Evolutionary conservation across 257 asterid genomes (phyloP).

Genomic region (Primulina eburnea): DNA sequence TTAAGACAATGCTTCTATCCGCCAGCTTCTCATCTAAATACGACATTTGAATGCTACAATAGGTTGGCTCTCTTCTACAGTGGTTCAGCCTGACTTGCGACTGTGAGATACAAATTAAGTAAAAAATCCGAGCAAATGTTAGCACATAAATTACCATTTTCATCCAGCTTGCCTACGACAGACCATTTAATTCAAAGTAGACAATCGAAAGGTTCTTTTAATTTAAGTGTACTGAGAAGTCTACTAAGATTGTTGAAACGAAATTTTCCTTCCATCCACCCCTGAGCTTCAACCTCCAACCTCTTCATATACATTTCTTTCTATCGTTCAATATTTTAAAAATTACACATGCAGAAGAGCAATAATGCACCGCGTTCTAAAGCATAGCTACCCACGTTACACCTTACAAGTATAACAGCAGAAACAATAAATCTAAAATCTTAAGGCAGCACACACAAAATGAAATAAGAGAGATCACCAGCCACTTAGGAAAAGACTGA

Average conservation of each 20-base stretch:
- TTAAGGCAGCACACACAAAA: not conserved
- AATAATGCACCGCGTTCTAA: not conserved
- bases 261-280: not conserved
- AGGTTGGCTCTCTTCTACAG: conserved; percentile 33
- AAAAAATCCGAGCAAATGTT: not conserved
- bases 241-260: not conserved
- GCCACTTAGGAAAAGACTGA: not conserved
- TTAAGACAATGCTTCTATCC: conserved; percentile 38
- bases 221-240: not conserved
- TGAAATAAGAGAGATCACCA: not conserved
- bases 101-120: conserved; percentile 32
- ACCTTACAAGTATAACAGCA: not conserved
- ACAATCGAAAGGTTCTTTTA: not conserved
- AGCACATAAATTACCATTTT: not conserved
- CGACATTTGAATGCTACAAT: conserved; percentile 53
- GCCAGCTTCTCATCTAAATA: conserved; percentile 48
- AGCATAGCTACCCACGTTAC: not conserved
- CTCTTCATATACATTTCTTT: too few relatives aligned
- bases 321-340: not conserved
- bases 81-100: conserved; percentile 36
- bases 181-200: too few relatives aligned
- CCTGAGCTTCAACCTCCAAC: not conserved
- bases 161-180: not conserved
- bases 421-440: too few relatives aligned
- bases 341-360: not conserved